A percentile compares a stretch with the other conserved stretches of the same genome.
Conservation (phyloP, 2,329 filamentous ascomycete genomes). For the Diaporthe caulivora region DNA sequence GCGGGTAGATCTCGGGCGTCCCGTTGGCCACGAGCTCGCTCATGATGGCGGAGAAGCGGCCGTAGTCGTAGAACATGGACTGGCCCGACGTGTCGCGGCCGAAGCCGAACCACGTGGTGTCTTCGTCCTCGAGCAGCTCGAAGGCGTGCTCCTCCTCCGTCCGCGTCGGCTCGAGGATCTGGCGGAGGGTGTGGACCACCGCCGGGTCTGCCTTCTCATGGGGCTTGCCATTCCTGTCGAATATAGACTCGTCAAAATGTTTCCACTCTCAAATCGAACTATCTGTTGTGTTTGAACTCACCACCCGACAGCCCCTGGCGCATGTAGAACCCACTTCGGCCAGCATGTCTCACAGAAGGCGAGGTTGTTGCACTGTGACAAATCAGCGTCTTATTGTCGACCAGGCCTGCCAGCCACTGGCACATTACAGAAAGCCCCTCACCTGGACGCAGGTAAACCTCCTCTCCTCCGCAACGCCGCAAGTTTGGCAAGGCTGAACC, state of each 20-base stretch:
- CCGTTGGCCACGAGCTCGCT: background rate
- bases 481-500: slow-evolving; percentile 11
- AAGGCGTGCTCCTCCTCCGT: slow-evolving; percentile 11
- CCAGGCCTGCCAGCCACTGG: too few species aligned
- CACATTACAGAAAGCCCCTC: background rate
- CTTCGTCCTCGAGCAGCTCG: slow-evolving; percentile 25
- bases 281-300: background rate
- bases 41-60: slow-evolving; percentile 19
- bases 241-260: too few species aligned
- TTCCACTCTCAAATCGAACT: background rate
- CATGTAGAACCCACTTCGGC: background rate
- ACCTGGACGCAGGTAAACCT: slow-evolving; percentile 18
- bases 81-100: slow-evolving; percentile 13
- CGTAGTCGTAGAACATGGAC: slow-evolving; percentile 24
- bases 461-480: slow-evolving; percentile 5
- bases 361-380: background rate
- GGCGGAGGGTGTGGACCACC: slow-evolving; percentile 6
- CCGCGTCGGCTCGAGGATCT: slow-evolving; percentile 18
- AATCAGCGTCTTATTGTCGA: background rate
- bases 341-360: slow-evolving; percentile 16
- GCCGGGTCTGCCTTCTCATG: slow-evolving; percentile 9
- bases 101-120: slow-evolving; percentile 24
- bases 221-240: background rate
- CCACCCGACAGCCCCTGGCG: slow-evolving; percentile 4
- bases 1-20: slow-evolving; percentile 2